Percentiles rank a stretch among this genome's conserved stretches.
Conservation (phyloP, 2,329 filamentous ascomycete species). For the Leptographium radiaticola region DNA sequence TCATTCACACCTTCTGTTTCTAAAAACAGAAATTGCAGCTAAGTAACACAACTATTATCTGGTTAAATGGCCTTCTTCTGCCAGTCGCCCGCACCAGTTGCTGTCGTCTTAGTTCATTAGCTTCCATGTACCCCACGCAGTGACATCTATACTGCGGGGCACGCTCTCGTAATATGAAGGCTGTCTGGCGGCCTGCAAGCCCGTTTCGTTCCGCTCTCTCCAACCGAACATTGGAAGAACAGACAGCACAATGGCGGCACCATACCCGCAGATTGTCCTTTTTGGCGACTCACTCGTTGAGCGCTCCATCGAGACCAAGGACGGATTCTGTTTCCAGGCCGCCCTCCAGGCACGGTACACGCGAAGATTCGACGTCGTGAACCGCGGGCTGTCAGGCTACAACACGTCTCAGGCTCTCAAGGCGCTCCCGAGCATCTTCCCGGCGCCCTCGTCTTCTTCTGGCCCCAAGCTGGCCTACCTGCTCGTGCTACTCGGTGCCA, state of each 20-base stretch:
- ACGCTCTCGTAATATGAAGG: too few species aligned
- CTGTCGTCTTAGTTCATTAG: too few species aligned
- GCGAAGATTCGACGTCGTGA: constrained; percentile 72
- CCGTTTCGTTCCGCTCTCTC: background rate
- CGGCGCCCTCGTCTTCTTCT: constrained; percentile 27
- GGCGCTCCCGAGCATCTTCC: constrained; percentile 57
- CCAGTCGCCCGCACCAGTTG: too few species aligned
- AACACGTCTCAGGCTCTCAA: constrained; percentile 63
- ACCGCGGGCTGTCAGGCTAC: constrained; percentile 79
- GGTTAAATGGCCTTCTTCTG: too few species aligned
- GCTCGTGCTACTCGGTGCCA: constrained; percentile 74
- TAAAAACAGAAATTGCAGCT: too few species aligned
- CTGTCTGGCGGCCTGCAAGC: too few species aligned
- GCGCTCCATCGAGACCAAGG: constrained; percentile 41
- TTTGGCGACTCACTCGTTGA: constrained; percentile 88
- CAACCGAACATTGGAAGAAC: background rate
- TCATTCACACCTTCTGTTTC: too few species aligned
- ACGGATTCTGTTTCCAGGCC: constrained; percentile 63
- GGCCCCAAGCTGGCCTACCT: constrained; percentile 54
- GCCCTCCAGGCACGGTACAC: constrained; percentile 58
- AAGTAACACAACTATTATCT: too few species aligned
- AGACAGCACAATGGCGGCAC: constrained; percentile 15
- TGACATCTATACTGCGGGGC: too few species aligned
- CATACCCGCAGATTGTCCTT: constrained; percentile 64
- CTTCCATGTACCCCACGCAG: too few species aligned